Evolutionary conservation across 2,329 filamentous ascomycete genomes (phyloP).

Genomic region (Cercospora beticola): DNA sequence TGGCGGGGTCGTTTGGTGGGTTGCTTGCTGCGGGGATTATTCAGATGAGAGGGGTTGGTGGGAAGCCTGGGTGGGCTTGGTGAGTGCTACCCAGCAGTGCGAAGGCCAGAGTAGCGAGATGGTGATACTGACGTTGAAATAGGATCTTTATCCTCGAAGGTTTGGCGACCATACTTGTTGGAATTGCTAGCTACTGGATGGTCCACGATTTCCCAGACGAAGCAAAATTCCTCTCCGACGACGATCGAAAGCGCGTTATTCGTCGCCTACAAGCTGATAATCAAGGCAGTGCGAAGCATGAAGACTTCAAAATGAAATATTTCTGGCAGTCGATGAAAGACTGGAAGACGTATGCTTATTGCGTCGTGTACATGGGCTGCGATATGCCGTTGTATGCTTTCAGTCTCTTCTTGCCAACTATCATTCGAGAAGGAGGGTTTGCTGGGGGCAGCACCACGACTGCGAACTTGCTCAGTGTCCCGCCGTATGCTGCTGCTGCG

Average conservation of each 20-base stretch:
- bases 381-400: constrained; percentile 74
- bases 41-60: constrained; percentile 64
- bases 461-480: constrained; percentile 71
- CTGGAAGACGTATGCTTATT: constrained; percentile 79
- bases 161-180: constrained; percentile 66
- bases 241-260: constrained; percentile 71
- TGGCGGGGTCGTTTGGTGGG: constrained; percentile 76
- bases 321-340: constrained; percentile 72
- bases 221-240: constrained; percentile 62
- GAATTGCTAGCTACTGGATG: constrained; percentile 69
- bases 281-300: constrained; percentile 71
- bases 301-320: constrained; percentile 71
- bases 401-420: constrained; percentile 75
- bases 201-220: constrained; percentile 80
- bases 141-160: constrained; percentile 52
- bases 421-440: constrained; percentile 61
- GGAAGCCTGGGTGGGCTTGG: constrained; percentile 34
- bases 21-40: constrained; percentile 70
- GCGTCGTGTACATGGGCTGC: constrained; percentile 75
- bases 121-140: background rate
- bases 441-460: constrained; percentile 55
- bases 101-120: background rate
- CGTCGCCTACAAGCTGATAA: constrained; percentile 68
- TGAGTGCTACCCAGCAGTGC: background rate
- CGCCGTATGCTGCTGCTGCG: constrained; percentile 71